Percentiles rank a stretch among this genome's conserved stretches.
phyloP scores from a whole-genome alignment of 495 filamentous ascomycete genomes.

The Zalerion maritima region DNA sequence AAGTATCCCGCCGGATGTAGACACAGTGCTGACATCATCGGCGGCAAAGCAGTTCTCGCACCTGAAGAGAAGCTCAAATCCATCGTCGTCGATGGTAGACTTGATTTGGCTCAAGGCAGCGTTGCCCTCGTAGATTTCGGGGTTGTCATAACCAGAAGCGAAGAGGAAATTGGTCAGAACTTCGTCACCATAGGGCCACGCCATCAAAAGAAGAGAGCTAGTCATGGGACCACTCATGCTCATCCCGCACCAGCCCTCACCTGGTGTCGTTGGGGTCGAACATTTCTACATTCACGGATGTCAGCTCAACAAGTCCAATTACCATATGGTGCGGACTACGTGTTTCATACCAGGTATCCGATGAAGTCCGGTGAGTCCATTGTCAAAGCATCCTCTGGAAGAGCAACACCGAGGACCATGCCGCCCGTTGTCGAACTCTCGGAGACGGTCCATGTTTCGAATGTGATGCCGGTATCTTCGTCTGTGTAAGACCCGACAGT shows the following conservation, averaged over 20 bases:
- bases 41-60: conserved; percentile 49
- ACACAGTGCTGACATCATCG: conserved; percentile 33
- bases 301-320: conserved; percentile 7
- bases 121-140: conserved; percentile 41
- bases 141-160: conserved; percentile 40
- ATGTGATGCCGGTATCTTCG: conserved; percentile 23
- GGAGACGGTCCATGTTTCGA: conserved; percentile 23
- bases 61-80: conserved; percentile 44
- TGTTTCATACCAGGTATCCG: conserved; percentile 23
- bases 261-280: conserved; percentile 7
- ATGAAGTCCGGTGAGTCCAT: conserved; percentile 33
- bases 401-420: conserved; percentile 32
- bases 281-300: conserved; percentile 10
- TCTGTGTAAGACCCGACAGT: conserved; percentile 19
- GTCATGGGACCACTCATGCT: conserved; percentile 45
- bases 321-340: background rate
- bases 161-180: conserved; percentile 43
- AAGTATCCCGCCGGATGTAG: conserved; percentile 18
- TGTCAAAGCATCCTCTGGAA: conserved; percentile 26
- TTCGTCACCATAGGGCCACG: conserved; percentile 34
- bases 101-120: conserved; percentile 43
- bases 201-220: conserved; percentile 40
- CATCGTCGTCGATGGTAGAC: conserved; percentile 34
- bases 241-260: conserved; percentile 41
- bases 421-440: conserved; percentile 17